Base-by-base conservation (phyloP, 2,329 filamentous ascomycete genomes). In the Paecilomyces sp. region DNA sequence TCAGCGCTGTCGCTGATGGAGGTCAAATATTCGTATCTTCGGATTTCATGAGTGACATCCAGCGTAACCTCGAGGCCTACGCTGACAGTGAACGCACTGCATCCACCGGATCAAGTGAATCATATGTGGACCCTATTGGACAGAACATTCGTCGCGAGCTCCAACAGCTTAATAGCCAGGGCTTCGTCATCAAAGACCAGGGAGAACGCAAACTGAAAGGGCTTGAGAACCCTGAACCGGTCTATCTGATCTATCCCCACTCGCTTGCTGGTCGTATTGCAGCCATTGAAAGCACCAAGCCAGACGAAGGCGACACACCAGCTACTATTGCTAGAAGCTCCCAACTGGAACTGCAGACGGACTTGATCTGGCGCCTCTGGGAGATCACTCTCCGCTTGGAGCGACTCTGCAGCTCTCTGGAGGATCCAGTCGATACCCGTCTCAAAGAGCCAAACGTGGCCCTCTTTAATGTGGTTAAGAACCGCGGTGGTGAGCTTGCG, bases 21-120 rank as follows among this genome's bases (percentile, higher is more conserved):
- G 94, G 94, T 0, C 93, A 99, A 73, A 97, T 97, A 65, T 94
- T 93, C 0, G 94, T 97, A 1, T 97, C 92, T 0, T 92, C 92
- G 1, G 94, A 99, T 74, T 97, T 97, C 76, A 96, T 99, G 70
- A 90, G 90, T 12, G 94, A 99, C 74, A 93, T 97, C 58, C 91
- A 96, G 72, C 86, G 92, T 50, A 94, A 91, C 64, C 83, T 96
- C 0, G 91, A 96, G 73, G 90, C 87, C 3, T 95, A 93, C 71
- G 90, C 93, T 61, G 93, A 97, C 66, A 86, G 83, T n/a, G 88
- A 94, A 61, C 85, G 89, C 31, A 83, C 80, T 30, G 86, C 84
- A 18, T 89, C 87, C 13, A 83, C 82, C 12, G 86, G 85, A 2
- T 88, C 88, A 90, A 92, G 59, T 84, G 84, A 31, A 58, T 62